A percentile compares a stretch with the other conserved stretches of the same genome.
Evolutionary conservation across 2,329 filamentous ascomycete genomes (phyloP).

Genomic region (Fusarium tanahbumbuense): DNA sequence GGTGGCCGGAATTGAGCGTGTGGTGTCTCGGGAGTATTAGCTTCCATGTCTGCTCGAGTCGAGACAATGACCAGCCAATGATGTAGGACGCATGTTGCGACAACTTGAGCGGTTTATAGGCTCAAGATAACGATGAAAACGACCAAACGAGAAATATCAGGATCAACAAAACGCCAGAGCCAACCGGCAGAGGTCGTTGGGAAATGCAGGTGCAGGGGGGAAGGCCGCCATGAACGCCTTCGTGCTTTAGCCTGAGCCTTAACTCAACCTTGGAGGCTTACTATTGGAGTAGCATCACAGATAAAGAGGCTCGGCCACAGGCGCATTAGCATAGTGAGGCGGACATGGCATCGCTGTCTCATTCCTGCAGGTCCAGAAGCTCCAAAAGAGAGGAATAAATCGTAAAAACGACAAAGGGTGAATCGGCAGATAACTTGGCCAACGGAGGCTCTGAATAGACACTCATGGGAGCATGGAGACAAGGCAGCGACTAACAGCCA

Average conservation of each 20-base stretch:
- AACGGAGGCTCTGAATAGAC: conserved; percentile 26
- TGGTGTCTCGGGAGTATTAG: conserved; percentile 29
- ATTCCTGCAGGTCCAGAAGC: conserved; percentile 12
- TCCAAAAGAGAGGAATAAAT: not conserved
- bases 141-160: conserved; percentile 13
- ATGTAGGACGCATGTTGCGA: not conserved
- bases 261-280: conserved; percentile 13
- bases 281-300: conserved; percentile 24
- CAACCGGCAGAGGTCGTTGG: conserved; percentile 3
- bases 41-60: conserved; percentile 2
- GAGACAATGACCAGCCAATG: conserved; percentile 13
- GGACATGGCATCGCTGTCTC: conserved; percentile 21
- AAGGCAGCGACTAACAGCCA: conserved; percentile 19
- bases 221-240: conserved; percentile 26
- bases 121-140: conserved; percentile 17
- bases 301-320: conserved; percentile 34
- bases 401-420: conserved; percentile 3
- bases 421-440: conserved; percentile 24
- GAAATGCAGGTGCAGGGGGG: conserved; percentile 29
- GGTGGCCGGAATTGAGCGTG: conserved; percentile 20
- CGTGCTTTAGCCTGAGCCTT: conserved; percentile 21
- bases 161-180: not conserved
- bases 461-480: conserved; percentile 40
- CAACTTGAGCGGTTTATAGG: conserved; percentile 18
- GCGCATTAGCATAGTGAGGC: conserved; percentile 21